Conservation (phyloP, 176 grass and related monocot species). For the Rhipidocladum racemiflorum region DNA sequence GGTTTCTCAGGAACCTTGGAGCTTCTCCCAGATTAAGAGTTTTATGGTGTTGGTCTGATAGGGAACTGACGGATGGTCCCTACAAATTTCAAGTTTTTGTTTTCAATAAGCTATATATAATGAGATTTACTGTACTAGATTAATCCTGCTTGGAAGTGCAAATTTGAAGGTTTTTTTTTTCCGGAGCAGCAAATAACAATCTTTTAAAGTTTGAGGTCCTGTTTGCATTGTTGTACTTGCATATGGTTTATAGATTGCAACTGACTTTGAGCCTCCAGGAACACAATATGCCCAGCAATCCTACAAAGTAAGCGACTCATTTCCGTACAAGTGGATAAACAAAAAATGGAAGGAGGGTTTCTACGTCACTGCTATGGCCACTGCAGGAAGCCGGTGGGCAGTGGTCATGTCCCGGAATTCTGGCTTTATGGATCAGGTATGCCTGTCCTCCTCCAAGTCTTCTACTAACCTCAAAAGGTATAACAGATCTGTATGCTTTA, state of each 20-base stretch:
- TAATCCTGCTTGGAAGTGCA: too few species aligned
- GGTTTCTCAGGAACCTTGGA: too few species aligned
- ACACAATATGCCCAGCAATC: slow-evolving; percentile 91
- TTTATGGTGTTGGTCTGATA: too few species aligned
- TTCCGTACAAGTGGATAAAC: slow-evolving; percentile 99
- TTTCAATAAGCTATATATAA: too few species aligned
- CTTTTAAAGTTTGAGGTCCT: neutral
- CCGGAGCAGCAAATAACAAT: too few species aligned
- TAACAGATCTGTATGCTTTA: neutral
- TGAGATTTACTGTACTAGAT: too few species aligned
- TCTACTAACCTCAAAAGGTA: neutral
- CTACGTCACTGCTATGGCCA: slow-evolving; percentile 85
- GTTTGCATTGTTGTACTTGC: slow-evolving; percentile 15
- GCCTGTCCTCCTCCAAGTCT: neutral
- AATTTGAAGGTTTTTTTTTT: too few species aligned
- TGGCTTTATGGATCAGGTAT: slow-evolving; percentile 82
- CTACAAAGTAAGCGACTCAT: slow-evolving; percentile 91
- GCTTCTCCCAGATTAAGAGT: too few species aligned
- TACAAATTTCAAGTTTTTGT: too few species aligned
- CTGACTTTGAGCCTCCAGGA: slow-evolving; percentile 51
- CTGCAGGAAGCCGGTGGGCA: slow-evolving; percentile 80
- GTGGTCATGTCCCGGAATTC: slow-evolving; percentile 91
- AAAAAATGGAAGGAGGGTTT: slow-evolving; percentile 97
- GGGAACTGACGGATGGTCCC: too few species aligned
- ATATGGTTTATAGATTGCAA: slow-evolving; percentile 11